Conservation (phyloP, 1,284 basidiomycete genomes). For the Melampsora larici-populina region DNA sequence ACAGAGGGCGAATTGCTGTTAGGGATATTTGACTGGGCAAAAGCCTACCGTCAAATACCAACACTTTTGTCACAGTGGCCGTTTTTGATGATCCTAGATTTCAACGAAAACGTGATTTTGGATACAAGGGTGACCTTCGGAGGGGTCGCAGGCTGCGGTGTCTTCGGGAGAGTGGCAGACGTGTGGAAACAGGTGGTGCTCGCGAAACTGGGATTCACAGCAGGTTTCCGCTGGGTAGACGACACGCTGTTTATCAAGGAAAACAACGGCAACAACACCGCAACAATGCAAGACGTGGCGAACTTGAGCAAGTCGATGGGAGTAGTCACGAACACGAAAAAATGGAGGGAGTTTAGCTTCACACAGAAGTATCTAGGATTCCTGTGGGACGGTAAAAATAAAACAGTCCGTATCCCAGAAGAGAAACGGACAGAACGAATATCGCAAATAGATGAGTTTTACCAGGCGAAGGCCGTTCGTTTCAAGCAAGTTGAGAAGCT, state of each 20-base stretch:
- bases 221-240: neutral
- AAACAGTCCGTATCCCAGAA: neutral
- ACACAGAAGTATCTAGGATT: neutral
- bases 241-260: neutral
- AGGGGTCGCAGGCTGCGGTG: neutral
- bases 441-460: neutral
- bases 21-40: too few species aligned
- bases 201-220: neutral
- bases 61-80: too few species aligned
- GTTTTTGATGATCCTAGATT: too few species aligned
- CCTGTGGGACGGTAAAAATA: neutral
- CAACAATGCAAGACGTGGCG: neutral
- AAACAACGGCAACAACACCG: neutral
- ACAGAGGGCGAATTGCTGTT: too few species aligned
- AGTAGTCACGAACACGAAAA: neutral
- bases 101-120: neutral
- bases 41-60: too few species aligned
- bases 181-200: neutral
- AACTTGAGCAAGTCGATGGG: neutral
- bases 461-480: neutral
- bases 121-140: conserved; percentile 1
- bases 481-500: neutral
- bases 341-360: neutral
- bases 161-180: neutral
- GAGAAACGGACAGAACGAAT: neutral